Evolutionary conservation across 192 early-diverging fungal species (phyloP), one percentile per base, ranked within the genome.

Genomic region (Backusella macrospora): DNA sequence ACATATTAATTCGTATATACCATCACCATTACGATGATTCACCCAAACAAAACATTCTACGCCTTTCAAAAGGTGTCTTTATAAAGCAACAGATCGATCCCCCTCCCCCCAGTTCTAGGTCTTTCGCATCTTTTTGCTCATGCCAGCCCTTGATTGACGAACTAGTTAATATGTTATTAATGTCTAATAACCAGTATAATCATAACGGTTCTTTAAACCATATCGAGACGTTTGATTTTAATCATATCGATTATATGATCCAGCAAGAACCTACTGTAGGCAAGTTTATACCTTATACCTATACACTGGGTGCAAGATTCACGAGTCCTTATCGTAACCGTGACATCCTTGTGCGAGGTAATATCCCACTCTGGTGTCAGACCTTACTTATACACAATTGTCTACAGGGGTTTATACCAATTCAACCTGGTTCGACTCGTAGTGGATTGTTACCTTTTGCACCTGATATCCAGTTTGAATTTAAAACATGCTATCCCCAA

Each of bases 311-410:
- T 10, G 38, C 40, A 21, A 39, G 65, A 0, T 66, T 21, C 39
- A 66, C 65, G 10, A 39, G 21, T 8, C 38, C 38, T 0, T 66
- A 66, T 66, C 37, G 40, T 0, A 6, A 43, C 8, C 37, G 10
- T 5, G 65, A 66, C 12, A 42, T 66, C n/a, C 16, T 66, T 18
- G 38, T 66, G 5, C 18, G 38, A 42, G 65, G 65, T 5, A 66
- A 66, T 18, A 66, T 66, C 18, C 65, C 65, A 40, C 65, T 66
- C 0, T 66, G 65, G 65, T 66, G 65, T 21, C 65, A 66, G 18
- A 66, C 38, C 10, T 66, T 66, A 66, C 40, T 66, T 43, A 66
- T 66, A 42, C 37, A 38, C 16, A 40, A 66, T 4, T 66, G 39
- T 18, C 13, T 42, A 9, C 40, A 42, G 40, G 38, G n/a, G 21